Evolutionary conservation across 2,329 filamentous ascomycete genomes (phyloP).

Genomic region (Penicillium brevicompactum): DNA sequence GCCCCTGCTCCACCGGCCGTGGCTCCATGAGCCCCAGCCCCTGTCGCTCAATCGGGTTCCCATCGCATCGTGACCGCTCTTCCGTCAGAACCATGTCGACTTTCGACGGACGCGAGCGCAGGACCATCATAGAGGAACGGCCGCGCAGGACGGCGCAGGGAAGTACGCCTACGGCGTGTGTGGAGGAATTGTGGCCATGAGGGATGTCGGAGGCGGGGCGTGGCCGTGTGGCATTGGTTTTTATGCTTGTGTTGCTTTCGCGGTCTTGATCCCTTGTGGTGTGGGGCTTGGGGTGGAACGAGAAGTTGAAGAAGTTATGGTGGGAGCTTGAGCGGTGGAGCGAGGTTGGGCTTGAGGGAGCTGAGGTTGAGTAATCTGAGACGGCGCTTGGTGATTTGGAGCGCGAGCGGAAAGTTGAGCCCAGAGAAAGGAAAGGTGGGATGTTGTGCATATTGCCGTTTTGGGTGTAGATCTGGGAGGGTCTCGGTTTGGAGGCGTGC

Average conservation of each 20-base stretch:
- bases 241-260: conserved; percentile 9
- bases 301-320: conserved; percentile 23
- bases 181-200: neutral
- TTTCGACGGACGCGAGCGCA: conserved; percentile 46
- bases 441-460: conserved; percentile 24
- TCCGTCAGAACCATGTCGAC: conserved; percentile 48
- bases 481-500: neutral
- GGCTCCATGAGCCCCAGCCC: conserved; percentile 50
- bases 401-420: conserved; percentile 33
- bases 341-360: conserved; percentile 24
- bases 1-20: conserved; percentile 40
- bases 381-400: conserved; percentile 20
- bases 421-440: conserved; percentile 32
- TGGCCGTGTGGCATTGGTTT: neutral
- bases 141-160: conserved; percentile 32
- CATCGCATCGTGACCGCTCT: conserved; percentile 43
- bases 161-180: conserved; percentile 22
- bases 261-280: neutral
- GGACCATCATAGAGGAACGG: conserved; percentile 32
- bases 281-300: conserved; percentile 28
- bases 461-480: conserved; percentile 6
- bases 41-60: conserved; percentile 41
- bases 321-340: conserved; percentile 7
- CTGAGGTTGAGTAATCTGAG: conserved; percentile 29
- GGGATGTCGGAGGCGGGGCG: conserved; percentile 1